Base-by-base conservation (phyloP, 495 filamentous ascomycete genomes). In the Neurospora sp. region DNA sequence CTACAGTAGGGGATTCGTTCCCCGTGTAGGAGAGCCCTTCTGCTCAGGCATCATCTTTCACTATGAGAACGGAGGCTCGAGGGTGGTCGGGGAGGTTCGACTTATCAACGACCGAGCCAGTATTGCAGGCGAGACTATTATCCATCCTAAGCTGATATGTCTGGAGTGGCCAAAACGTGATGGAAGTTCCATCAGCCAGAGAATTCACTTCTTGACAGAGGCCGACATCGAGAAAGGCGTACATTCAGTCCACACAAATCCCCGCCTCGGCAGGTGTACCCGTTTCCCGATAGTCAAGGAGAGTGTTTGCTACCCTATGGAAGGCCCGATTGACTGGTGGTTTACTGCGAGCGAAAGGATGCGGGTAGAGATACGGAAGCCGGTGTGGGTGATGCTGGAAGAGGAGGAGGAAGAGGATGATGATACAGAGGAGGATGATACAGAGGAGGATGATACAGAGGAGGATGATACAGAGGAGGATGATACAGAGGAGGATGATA, bases 331-430 rank as follows among this genome's bases (percentile, higher is more conserved):
- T 22, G 45, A 53, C 45, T 53, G 45, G 45, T 53, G 45, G 45
- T 53, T 53, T 22, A 53, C 45, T 20, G 45, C 20, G 9, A 53
- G n/a, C 45, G 45, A 53, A 53, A 12, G 45, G 9, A 53, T 53
- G 45, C 45, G 8, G 45, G 45, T 22, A n/a, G 45, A 9, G 20
- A 53, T 53, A 53, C n/a, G 45, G 45, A 3, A 44, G 42, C 41
- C 0, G 0, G 8, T 0, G 1, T 39, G 38, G 38, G 1, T 9
- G 8, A 39, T 3, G 1, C 39, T 10, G 1, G 7, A 44, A 3
- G n/a, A 10, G 16, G 16, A n/a, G 14, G 41, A 18, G 16, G 41
- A 3, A 0, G 39, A 14, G 39, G 12, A 41, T 4, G 39, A 12
- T 31, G 40, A 31, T 31, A 31, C 31, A 31, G 1, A 3, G 31